These are phyloP conservation scores for Saturnispora ahearnii DNA, from an alignment of 805 yeast genomes.

Conservation along the genomic window DNA sequence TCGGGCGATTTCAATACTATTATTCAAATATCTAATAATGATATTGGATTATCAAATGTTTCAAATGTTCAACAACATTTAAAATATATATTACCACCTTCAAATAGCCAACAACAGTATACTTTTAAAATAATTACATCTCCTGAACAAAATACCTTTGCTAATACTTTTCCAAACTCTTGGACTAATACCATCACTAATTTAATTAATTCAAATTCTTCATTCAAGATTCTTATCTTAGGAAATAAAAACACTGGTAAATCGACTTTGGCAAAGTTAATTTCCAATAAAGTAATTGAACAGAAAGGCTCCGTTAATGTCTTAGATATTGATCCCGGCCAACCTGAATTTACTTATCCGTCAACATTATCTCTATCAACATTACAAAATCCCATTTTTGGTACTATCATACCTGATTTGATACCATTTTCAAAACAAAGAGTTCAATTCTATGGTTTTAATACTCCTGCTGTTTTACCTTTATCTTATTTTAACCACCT, in stretches of 20 bases:
- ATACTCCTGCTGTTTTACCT: conserved; percentile 64
- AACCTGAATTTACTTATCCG: conserved; percentile 68
- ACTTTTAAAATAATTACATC: conserved; percentile 30
- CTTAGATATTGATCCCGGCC: conserved; percentile 84
- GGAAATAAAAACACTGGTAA: conserved; percentile 79
- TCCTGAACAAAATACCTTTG: conserved; percentile 22
- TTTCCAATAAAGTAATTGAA: conserved; percentile 41
- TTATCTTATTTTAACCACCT: conserved; percentile 39
- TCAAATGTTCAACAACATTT: conserved; percentile 37
- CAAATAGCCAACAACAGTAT: conserved; percentile 13
- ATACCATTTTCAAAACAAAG: conserved; percentile 9
- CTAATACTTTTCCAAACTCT: conserved; percentile 19
- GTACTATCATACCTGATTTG: conserved; percentile 25
- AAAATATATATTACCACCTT: conserved; percentile 32
- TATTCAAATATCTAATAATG: conserved; percentile 28
- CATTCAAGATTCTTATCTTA: conserved; percentile 32
- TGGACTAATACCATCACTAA: conserved; percentile 20
- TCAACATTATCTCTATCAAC: conserved; percentile 53
- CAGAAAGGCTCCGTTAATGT: conserved; percentile 30
- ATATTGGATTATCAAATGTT: conserved; percentile 38
- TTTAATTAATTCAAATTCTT: conserved; percentile 9
- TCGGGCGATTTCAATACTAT: conserved; percentile 32
- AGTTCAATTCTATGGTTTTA: conserved; percentile 47
- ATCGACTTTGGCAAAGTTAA: conserved; percentile 53
- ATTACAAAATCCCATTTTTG: conserved; percentile 29